Conservation (phyloP, 129 eudicot genomes). For the Pseudognaphalium luteoalbum region DNA sequence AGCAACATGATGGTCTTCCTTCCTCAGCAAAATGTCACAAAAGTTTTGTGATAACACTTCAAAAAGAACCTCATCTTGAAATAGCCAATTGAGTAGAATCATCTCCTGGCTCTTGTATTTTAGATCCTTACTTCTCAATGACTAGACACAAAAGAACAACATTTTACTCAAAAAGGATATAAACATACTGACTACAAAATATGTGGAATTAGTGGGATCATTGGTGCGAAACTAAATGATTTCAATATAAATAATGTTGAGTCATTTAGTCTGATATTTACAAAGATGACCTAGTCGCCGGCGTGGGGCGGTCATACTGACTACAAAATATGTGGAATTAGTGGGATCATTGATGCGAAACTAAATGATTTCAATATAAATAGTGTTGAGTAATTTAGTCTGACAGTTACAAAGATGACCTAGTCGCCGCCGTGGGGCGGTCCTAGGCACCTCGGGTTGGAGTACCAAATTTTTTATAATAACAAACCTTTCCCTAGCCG, state of each 20-base stretch:
- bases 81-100: constrained; percentile 85
- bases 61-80: constrained; percentile 67
- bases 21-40: constrained; percentile 52
- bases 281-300: no score
- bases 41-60: constrained; percentile 49
- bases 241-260: not conserved
- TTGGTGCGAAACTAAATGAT: no score
- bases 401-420: no score
- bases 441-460: no score
- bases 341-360: no score
- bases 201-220: not conserved
- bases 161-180: not conserved
- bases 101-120: constrained; percentile 59
- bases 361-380: not conserved
- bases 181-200: no score
- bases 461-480: no score
- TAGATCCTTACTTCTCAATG: constrained; percentile 51
- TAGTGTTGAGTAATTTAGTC: not conserved
- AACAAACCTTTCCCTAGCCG: no score
- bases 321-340: not conserved
- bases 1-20: constrained; percentile 74
- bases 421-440: no score
- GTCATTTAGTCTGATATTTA: no score
- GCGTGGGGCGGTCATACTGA: no score
- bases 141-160: constrained; percentile 36